Evolutionary conservation across 805 yeast species (phyloP), one percentile per base, ranked within the genome.

Genomic region (Nakazawaea peltata): DNA sequence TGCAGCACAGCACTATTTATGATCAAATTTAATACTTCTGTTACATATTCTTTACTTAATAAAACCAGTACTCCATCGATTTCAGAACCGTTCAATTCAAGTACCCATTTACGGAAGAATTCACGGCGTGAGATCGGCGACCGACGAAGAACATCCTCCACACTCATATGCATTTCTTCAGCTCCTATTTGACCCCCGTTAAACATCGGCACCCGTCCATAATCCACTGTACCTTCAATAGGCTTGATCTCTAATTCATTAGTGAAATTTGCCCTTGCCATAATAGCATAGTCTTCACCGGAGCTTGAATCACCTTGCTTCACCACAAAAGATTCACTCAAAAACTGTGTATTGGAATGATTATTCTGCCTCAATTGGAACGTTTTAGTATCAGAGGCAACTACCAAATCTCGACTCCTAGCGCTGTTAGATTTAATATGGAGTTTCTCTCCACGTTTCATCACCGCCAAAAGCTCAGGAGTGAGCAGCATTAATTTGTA

Each of bases 271-370:
- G 57, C 37, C 46, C 56, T 47, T 37, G 65, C 56, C 54, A 63
- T 37, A 17, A 55, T 11, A 53, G 61, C 35, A 12, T 43, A 18
- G 11, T 4, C 23, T 37, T 44, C 32, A 16, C 41, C 8, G 54
- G 41, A 29, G 57, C 18, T 21, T n/a, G n/a, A n/a, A n/a, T n/a
- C n/a, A n/a, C n/a, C n/a, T n/a, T n/a, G n/a, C n/a, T n/a, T n/a
- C n/a, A n/a, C n/a, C 19, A 8, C 17, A 7, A 47, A 44, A 32
- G 5, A 19, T 30, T 53, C 53, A 51, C 74, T 50, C 16, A 87
- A 41, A 44, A 86, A 52, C n/a, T 83, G 77, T 4, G 90, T 71
- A 53, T 90, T 87, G 6, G 96, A 82, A 54, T 90, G 97, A 50
- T 85, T 84, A 62, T 82, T 79, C 48, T 81, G 88, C 34, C 85